phyloP scores from a whole-genome alignment of 345 rosid genomes.

The Eucalyptus paniculata region DNA sequence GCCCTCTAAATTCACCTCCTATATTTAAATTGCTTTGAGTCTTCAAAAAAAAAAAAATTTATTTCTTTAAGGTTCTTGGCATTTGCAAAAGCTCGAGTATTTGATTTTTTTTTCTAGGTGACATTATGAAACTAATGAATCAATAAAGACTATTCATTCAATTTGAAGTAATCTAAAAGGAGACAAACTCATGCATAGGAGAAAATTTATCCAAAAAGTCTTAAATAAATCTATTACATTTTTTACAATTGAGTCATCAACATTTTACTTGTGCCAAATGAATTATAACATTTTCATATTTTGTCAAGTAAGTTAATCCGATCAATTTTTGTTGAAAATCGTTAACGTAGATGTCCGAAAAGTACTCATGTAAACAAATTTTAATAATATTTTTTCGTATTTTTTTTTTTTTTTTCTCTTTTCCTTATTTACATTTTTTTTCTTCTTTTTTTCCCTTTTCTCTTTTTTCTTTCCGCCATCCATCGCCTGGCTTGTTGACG shows the following conservation, averaged over 20 bases:
- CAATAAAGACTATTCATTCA: neutral
- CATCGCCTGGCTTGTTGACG: fast-evolving
- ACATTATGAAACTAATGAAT: neutral
- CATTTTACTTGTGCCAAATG: fast-evolving
- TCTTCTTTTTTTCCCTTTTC: too few relatives aligned
- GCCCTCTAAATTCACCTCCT: neutral
- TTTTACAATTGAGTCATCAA: fast-evolving
- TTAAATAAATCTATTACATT: too few relatives aligned
- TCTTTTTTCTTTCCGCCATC: fast-evolving
- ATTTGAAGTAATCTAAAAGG: neutral
- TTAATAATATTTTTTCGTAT: too few relatives aligned
- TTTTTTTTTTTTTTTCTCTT: too few relatives aligned
- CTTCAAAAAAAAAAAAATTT: too few relatives aligned
- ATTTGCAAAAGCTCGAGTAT: neutral
- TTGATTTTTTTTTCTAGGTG: neutral
- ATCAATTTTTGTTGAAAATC: fast-evolving
- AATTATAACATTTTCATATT: too few relatives aligned
- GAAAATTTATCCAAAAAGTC: fast-evolving
- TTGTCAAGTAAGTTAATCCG: fast-evolving
- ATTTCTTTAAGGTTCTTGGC: neutral
- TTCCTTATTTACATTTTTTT: too few relatives aligned
- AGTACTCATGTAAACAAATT: fast-evolving
- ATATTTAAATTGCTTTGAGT: neutral
- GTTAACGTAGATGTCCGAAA: fast-evolving
- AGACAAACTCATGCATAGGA: neutral